Conservation (phyloP, 257 asterid genomes). For the Fraxinus quadrangulata region DNA sequence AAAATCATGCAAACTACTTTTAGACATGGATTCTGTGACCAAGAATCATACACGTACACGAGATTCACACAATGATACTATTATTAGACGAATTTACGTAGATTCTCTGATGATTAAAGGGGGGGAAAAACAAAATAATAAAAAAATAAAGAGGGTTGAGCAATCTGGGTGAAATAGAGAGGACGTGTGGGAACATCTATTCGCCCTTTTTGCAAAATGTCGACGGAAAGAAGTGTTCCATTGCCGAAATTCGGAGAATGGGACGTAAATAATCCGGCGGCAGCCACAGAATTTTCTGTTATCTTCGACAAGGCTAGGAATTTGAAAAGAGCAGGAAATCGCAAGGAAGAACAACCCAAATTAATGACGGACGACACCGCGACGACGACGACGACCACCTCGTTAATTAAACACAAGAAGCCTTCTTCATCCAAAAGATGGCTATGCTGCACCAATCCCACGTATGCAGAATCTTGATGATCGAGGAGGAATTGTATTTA, state of each 20-base stretch:
- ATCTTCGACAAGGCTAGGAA: slow-evolving; percentile 31
- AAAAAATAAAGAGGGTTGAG: neutral
- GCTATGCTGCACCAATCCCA: slow-evolving; percentile 29
- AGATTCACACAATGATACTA: neutral
- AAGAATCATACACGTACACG: neutral
- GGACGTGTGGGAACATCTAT: slow-evolving; percentile 4
- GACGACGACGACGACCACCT: neutral
- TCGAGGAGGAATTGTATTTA: neutral
- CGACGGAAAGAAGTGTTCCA: slow-evolving; percentile 21
- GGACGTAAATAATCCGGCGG: slow-evolving; percentile 31
- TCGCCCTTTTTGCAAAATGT: slow-evolving; percentile 2
- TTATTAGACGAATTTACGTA: neutral
- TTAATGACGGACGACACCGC: neutral
- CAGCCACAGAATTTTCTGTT: slow-evolving; percentile 22
- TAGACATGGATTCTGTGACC: neutral
- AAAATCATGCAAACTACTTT: slow-evolving; percentile 6
- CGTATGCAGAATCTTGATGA: slow-evolving; percentile 25
- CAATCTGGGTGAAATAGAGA: neutral
- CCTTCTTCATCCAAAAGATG: slow-evolving; percentile 21
- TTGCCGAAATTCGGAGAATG: slow-evolving; percentile 35
- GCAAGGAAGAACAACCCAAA: neutral
- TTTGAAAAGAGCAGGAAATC: slow-evolving; percentile 15
- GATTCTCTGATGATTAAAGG: neutral
- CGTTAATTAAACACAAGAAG: neutral
- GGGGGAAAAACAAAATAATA: neutral